Evolutionary conservation across 164 flowering plant species (phyloP), one percentile per base, ranked within the genome.

Genomic region (Aristolochia californica): DNA sequence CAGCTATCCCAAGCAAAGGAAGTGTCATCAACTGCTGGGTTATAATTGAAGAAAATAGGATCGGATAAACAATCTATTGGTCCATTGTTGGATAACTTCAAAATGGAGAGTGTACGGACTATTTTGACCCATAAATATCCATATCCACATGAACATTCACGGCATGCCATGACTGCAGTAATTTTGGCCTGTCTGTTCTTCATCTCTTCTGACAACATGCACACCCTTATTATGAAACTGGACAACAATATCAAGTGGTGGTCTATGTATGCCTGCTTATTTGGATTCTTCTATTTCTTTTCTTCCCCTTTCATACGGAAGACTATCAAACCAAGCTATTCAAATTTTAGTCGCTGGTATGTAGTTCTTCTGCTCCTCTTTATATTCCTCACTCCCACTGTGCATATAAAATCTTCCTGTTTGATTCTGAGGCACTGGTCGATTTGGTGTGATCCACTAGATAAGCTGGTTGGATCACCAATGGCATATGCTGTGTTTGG

Each of bases 271-370:
- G 87, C 76, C 45, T 86, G 89, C 72, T 70, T 94, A 66, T 75
- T 94, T 44, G 99, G 99, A 16, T 94, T 94, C 76, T 94, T 94
- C 71, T 88, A 88, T 72, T 94, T 90, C 85, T 94, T 94, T 75
- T 90, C 96, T 40, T 86, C 96, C 38, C 99, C 99, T 44, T 90
- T 90, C 71, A 64, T 94, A 17, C 82, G 93, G 70, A 94, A 94
- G 84, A 88, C 91, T 50, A 84, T 90, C 60, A 83, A 80, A 61
- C 99, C 99, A 43, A 94, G 97, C 64, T 94, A 94, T 70, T 86
- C 97, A 61, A 88, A 83, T 77, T 94, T 94, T 76, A 90, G 96
- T 73, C 75, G 91, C 28, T 94, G 99, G 99, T 94, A 72, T 64
- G 81, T 60, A 38, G 44, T 63, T n/a, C n/a, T 59, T 17, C 13